Evolutionary conservation across 371 early-diverging fungal genomes (phyloP).

Genomic region (Choanephora cucurbitarum): DNA sequence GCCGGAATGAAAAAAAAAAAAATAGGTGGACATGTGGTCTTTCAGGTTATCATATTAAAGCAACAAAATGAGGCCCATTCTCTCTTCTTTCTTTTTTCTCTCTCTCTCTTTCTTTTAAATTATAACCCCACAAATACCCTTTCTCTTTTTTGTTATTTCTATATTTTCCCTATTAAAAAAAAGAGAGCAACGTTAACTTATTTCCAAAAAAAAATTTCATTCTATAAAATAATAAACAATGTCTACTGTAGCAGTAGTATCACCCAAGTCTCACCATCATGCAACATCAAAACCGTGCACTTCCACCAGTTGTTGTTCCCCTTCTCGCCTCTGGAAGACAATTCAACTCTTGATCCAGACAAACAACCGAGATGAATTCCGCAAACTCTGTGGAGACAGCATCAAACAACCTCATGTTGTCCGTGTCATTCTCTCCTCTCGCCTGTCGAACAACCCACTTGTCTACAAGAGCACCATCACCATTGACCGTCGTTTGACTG

Average conservation of each 20-base stretch:
- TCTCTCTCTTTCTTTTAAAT: neutral
- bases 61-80: neutral
- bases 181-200: neutral
- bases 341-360: slow-evolving; percentile 33
- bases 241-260: slow-evolving; percentile 14
- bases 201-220: slow-evolving; percentile 1
- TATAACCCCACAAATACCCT: too few species aligned
- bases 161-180: neutral
- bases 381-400: slow-evolving; percentile 15
- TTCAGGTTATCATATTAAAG: neutral
- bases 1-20: neutral
- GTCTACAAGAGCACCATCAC: slow-evolving; percentile 27
- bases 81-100: slow-evolving; percentile 3
- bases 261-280: slow-evolving; percentile 27
- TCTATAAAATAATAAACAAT: too few species aligned
- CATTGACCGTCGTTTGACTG: slow-evolving; percentile 13
- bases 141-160: slow-evolving; percentile 5
- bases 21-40: neutral
- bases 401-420: slow-evolving; percentile 19
- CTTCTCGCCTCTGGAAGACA: slow-evolving; percentile 31
- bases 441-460: slow-evolving; percentile 33
- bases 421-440: slow-evolving; percentile 34
- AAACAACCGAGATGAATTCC: slow-evolving; percentile 32
- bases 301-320: slow-evolving; percentile 30
- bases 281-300: slow-evolving; percentile 31